These are phyloP conservation scores for Cercospora zeina DNA, from an alignment of 2,329 filamentous ascomycete species.

Conservation along the genomic window DNA sequence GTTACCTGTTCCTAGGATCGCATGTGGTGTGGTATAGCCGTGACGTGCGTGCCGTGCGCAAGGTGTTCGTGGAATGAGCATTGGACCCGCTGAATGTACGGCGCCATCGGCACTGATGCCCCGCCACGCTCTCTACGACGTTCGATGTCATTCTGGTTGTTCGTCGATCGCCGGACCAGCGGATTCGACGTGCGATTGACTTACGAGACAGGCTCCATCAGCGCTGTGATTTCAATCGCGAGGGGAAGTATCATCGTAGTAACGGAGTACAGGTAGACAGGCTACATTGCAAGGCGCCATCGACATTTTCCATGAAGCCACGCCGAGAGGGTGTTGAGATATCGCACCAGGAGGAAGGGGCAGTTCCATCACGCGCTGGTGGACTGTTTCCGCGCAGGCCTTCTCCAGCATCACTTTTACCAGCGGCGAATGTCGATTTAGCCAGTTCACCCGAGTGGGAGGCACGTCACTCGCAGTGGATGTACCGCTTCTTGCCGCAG, in stretches of 20 bases:
- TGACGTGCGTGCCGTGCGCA: neutral
- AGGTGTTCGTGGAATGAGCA: neutral
- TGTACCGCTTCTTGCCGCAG: slow-evolving; percentile 1
- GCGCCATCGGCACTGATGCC: neutral
- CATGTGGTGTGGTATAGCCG: neutral
- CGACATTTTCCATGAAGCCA: neutral
- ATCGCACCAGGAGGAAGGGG: neutral
- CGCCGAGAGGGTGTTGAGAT: neutral
- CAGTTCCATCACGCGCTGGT: neutral
- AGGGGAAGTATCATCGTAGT: neutral
- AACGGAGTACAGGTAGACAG: neutral
- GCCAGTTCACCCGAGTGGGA: neutral
- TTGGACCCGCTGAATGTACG: neutral
- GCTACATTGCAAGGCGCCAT: neutral
- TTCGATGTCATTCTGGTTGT: neutral
- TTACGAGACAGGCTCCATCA: neutral
- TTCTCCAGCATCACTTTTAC: neutral
- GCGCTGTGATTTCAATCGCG: neutral
- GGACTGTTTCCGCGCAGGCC: neutral
- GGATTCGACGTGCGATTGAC: neutral
- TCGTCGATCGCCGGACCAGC: neutral
- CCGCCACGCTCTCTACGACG: neutral
- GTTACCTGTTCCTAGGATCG: neutral
- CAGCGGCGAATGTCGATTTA: neutral
- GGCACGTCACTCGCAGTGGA: neutral